Evolutionary conservation across 768 basidiomycete species (phyloP).

Genomic region (Auriscalpium orientale): DNA sequence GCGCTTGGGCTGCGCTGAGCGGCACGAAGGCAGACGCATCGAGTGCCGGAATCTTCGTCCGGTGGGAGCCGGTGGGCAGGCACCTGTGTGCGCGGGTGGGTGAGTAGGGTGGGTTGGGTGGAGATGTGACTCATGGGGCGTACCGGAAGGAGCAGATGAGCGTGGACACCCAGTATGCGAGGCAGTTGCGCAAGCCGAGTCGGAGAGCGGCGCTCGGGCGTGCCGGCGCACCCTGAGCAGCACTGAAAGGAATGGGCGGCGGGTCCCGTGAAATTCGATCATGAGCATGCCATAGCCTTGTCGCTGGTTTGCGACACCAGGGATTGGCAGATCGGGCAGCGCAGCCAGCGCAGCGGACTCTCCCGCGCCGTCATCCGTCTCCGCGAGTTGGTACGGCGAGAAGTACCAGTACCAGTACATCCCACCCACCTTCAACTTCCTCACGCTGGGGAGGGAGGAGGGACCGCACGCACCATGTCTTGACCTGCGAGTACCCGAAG

Average conservation of each 20-base stretch:
- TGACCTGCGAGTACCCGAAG: constrained; percentile 81
- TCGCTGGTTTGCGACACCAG: constrained; percentile 60
- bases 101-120: background rate
- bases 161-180: constrained; percentile 80
- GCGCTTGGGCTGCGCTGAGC: too few relatives aligned
- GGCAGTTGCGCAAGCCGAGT: constrained; percentile 86
- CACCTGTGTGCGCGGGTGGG: constrained; percentile 27
- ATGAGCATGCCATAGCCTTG: constrained; percentile 90
- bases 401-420: too few relatives aligned
- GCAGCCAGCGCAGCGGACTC: constrained; percentile 4
- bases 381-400: constrained; percentile 81
- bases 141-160: constrained; percentile 81
- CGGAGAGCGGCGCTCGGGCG: constrained; percentile 95
- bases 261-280: constrained; percentile 99
- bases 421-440: too few relatives aligned
- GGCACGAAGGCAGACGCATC: constrained; percentile 11
- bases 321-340: constrained; percentile 23
- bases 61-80: constrained; percentile 53
- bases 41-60: constrained; percentile 38
- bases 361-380: constrained; percentile 52
- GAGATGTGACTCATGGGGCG: constrained; percentile 12
- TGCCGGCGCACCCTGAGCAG: constrained; percentile 68
- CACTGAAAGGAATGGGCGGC: constrained; percentile 20
- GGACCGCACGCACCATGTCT: constrained; percentile 62
- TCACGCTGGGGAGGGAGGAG: too few relatives aligned